phyloP scores from a whole-genome alignment of 2,329 filamentous ascomycete genomes.

The Epichloe scottii region DNA sequence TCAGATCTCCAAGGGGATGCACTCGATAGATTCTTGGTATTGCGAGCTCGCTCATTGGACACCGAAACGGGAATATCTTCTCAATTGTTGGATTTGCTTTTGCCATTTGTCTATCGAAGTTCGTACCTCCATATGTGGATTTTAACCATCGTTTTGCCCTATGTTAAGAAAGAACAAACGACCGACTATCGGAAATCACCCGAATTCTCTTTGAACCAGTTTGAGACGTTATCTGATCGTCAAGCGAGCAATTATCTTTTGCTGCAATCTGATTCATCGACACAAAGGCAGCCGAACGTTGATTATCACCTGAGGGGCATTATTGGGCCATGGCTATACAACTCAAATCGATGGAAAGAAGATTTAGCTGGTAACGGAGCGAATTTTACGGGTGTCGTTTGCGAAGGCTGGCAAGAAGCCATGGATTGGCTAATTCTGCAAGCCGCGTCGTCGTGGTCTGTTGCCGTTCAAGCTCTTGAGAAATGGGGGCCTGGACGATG shows the following conservation, averaged over 20 bases:
- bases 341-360: slow-evolving; percentile 42
- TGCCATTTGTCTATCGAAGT: slow-evolving; percentile 53
- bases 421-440: slow-evolving; percentile 54
- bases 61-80: slow-evolving; percentile 57
- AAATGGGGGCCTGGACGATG: slow-evolving; percentile 62
- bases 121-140: slow-evolving; percentile 54
- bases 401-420: slow-evolving; percentile 55
- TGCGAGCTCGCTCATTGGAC: slow-evolving; percentile 57
- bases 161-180: slow-evolving; percentile 55
- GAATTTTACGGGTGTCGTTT: slow-evolving; percentile 21
- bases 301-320: slow-evolving; percentile 56
- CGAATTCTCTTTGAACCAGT: slow-evolving; percentile 44
- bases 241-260: slow-evolving; percentile 50
- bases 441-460: slow-evolving; percentile 45
- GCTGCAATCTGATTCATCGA: slow-evolving; percentile 35
- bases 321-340: slow-evolving; percentile 63
- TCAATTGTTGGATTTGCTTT: slow-evolving; percentile 54
- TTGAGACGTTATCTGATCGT: slow-evolving; percentile 47
- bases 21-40: slow-evolving; percentile 52
- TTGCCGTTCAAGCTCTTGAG: slow-evolving; percentile 50
- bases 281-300: slow-evolving; percentile 28
- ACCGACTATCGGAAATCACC: slow-evolving; percentile 47
- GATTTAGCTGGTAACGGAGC: slow-evolving; percentile 4
- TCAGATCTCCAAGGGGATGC: slow-evolving; percentile 37
- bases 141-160: slow-evolving; percentile 54